phyloP scores from a whole-genome alignment of 805 yeast species.

The Barnettozyma sucrosica region DNA sequence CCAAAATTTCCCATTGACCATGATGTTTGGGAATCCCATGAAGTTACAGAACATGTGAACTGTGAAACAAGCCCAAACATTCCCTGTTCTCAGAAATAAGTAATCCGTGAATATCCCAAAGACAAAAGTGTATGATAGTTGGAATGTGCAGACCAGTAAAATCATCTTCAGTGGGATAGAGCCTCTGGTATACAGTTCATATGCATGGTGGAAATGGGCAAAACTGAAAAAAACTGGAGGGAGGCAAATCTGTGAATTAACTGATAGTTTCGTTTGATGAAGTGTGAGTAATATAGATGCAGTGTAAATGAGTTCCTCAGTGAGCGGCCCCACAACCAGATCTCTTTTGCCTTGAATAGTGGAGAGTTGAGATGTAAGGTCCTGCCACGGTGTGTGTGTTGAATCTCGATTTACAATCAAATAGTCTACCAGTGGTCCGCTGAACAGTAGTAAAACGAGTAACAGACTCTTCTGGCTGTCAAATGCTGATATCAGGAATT shows the following conservation, averaged over 20 bases:
- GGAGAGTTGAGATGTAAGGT: constrained; percentile 19
- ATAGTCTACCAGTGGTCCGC: constrained; percentile 42
- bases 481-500: constrained; percentile 9
- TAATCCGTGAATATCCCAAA: constrained; percentile 67
- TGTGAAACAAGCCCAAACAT: constrained; percentile 49
- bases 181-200: constrained; percentile 34
- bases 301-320: constrained; percentile 73
- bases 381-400: constrained; percentile 10
- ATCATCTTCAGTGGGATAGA: constrained; percentile 27
- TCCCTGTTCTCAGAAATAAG: constrained; percentile 45
- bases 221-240: constrained; percentile 68
- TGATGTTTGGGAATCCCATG: constrained; percentile 55
- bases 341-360: constrained; percentile 46
- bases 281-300: constrained; percentile 34
- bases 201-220: constrained; percentile 76
- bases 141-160: constrained; percentile 38
- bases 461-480: constrained; percentile 21
- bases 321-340: constrained; percentile 63
- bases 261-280: constrained; percentile 22
- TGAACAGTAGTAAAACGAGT: constrained; percentile 36
- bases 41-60: constrained; percentile 66
- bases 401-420: constrained; percentile 22
- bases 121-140: constrained; percentile 56
- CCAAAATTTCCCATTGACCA: constrained; percentile 25
- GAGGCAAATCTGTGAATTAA: constrained; percentile 25